phyloP scores from a whole-genome alignment of 345 rosid species.

The Erodium maritimum region DNA sequence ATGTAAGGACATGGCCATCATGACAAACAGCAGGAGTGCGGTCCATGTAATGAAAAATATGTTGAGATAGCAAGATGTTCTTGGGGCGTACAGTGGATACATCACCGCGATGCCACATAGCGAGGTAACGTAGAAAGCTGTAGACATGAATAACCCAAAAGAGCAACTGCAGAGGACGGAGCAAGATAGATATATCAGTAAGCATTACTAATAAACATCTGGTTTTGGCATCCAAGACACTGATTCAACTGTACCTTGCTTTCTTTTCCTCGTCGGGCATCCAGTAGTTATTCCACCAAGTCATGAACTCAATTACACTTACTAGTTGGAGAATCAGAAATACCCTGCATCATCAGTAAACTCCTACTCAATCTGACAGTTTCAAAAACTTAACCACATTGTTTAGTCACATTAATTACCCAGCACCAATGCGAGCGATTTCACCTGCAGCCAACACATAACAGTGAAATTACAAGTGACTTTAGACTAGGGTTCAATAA shows the following conservation, averaged over 20 bases:
- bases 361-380: background rate
- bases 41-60: slow-evolving; percentile 81
- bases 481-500: background rate
- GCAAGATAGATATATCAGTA: background rate
- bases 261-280: slow-evolving; percentile 48
- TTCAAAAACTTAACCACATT: background rate
- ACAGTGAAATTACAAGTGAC: background rate
- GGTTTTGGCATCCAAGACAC: background rate
- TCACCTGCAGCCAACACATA: slow-evolving; percentile 49
- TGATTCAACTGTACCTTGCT: slow-evolving; percentile 29
- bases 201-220: background rate
- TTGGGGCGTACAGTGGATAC: slow-evolving; percentile 41
- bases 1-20: slow-evolving; percentile 62
- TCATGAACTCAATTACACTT: slow-evolving; percentile 70
- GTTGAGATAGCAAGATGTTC: slow-evolving; percentile 31
- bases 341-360: slow-evolving; percentile 25
- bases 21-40: slow-evolving; percentile 43
- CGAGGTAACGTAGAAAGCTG: slow-evolving; percentile 42
- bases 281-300: slow-evolving; percentile 89
- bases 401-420: slow-evolving; percentile 33
- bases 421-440: slow-evolving; percentile 75
- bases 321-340: slow-evolving; percentile 81
- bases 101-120: slow-evolving; percentile 43
- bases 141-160: slow-evolving; percentile 52
- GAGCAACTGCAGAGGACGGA: slow-evolving; percentile 41